These are phyloP conservation scores for Schwanniomyces polymorphus DNA, from an alignment of 805 yeast genomes.

Conservation along the genomic window DNA sequence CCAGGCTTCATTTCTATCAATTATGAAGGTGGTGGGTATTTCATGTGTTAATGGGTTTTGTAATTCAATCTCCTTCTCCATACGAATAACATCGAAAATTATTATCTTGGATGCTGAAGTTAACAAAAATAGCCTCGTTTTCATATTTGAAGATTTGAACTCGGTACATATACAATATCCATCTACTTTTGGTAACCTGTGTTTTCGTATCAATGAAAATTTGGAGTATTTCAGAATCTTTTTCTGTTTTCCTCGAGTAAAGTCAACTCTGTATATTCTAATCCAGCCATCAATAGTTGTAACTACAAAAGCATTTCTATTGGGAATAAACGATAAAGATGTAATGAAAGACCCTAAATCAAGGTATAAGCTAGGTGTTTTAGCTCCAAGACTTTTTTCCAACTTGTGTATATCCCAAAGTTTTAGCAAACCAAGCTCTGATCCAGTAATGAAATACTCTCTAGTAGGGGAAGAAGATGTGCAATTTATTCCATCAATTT, in stretches of 20 bases:
- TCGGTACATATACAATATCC: conserved; percentile 47
- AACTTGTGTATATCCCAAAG: conserved; percentile 76
- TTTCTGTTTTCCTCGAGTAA: conserved; percentile 31
- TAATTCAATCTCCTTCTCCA: conserved; percentile 43
- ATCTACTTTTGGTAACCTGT: conserved; percentile 30
- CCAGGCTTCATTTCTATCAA: conserved; percentile 60
- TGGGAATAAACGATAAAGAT: conserved; percentile 49
- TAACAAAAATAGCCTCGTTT: conserved; percentile 45
- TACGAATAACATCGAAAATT: conserved; percentile 57
- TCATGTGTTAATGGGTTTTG: conserved; percentile 69
- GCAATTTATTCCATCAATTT: conserved; percentile 46
- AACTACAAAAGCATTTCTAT: conserved; percentile 60
- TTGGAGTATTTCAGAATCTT: conserved; percentile 27
- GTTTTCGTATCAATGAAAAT: conserved; percentile 39
- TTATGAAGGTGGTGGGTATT: conserved; percentile 54
- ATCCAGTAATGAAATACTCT: conserved; percentile 72
- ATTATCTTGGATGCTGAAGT: conserved; percentile 56
- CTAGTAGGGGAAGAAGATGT: conserved; percentile 61
- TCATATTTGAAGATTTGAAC: conserved; percentile 38
- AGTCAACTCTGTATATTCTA: conserved; percentile 36
- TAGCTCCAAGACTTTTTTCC: conserved; percentile 58
- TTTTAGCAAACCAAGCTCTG: conserved; percentile 68
- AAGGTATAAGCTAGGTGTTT: conserved; percentile 44
- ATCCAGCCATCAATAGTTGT: conserved; percentile 49
- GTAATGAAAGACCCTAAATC: conserved; percentile 52